Evolutionary conservation across 2,329 filamentous ascomycete genomes (phyloP), one percentile per base, ranked within the genome.

Genomic region (Sarocladiaceae sp.): DNA sequence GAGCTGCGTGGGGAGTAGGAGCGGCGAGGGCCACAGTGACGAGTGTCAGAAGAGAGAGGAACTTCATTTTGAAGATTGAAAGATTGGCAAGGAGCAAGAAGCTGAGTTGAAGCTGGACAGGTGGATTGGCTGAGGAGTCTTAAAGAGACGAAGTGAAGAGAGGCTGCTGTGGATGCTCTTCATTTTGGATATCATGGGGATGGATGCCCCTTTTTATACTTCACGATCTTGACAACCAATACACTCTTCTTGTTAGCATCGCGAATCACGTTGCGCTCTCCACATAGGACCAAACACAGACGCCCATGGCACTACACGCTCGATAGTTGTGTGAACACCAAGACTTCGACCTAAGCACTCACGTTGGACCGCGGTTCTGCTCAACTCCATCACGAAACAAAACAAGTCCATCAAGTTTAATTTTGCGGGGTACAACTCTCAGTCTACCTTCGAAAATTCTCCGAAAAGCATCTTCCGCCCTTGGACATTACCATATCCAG

Each of bases 61-160:
- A 48, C 25, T 52, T 44, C 51, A 52, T 52, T n/a, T 25, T 52
- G 40, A 52, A 31, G 44, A 33, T 33, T 42, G 37, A 20, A 11
- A n/a, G 35, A 15, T 33, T 33, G 29, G 29, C n/a, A n/a, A n/a
- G n/a, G n/a, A n/a, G n/a, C n/a, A n/a, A n/a, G n/a, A n/a, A n/a
- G n/a, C n/a, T n/a, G n/a, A n/a, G n/a, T n/a, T n/a, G n/a, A n/a
- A n/a, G n/a, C n/a, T n/a, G n/a, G n/a, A n/a, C n/a, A n/a, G n/a
- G n/a, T n/a, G n/a, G n/a, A n/a, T n/a, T n/a, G n/a, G n/a, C n/a
- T n/a, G n/a, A n/a, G n/a, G n/a, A n/a, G n/a, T 46, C 28, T 46
- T 17, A 22, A 2, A 25, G 23, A 18, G 40, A 26, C 10, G 8
- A 22, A 23, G 12, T 11, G 18, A 35, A 18, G 23, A 13, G 17